Evolutionary conservation across 306 rosid species (phyloP).

Genomic region (Vigna angularis): DNA sequence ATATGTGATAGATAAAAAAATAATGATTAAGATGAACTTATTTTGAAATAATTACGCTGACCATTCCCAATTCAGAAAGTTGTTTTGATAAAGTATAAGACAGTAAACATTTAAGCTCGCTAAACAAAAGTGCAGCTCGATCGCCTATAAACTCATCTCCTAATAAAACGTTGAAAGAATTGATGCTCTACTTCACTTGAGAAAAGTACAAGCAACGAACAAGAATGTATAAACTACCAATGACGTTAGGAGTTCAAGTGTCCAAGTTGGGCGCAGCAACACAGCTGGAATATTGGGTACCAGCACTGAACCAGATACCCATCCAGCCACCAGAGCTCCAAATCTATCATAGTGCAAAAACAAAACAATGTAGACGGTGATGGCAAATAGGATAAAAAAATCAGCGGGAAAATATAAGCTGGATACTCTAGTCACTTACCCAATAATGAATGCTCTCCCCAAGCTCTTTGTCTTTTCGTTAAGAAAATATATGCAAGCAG

Average conservation of each 20-base stretch:
- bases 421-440: constrained; percentile 57
- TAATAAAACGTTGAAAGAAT: constrained; percentile 37
- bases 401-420: not conserved
- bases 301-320: constrained; percentile 85
- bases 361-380: constrained; percentile 27
- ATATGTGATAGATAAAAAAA: too few relatives aligned
- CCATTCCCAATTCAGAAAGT: not conserved
- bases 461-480: constrained; percentile 94
- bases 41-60: constrained; percentile 6
- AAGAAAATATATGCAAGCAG: constrained; percentile 95
- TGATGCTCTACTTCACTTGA: constrained; percentile 60
- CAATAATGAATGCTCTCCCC: constrained; percentile 79
- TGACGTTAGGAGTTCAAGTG: constrained; percentile 87
- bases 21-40: too few relatives aligned
- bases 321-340: constrained; percentile 84
- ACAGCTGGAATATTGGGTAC: constrained; percentile 81
- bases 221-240: constrained; percentile 78
- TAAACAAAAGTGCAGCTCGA: constrained; percentile 26
- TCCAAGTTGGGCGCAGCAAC: constrained; percentile 86
- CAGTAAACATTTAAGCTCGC: constrained; percentile 29
- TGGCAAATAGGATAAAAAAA: not conserved
- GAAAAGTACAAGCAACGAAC: constrained; percentile 87
- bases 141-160: constrained; percentile 35
- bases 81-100: not conserved
- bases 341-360: constrained; percentile 58